phyloP scores from a whole-genome alignment of 1,139 yeast species.

The Kazachstania sp. region DNA sequence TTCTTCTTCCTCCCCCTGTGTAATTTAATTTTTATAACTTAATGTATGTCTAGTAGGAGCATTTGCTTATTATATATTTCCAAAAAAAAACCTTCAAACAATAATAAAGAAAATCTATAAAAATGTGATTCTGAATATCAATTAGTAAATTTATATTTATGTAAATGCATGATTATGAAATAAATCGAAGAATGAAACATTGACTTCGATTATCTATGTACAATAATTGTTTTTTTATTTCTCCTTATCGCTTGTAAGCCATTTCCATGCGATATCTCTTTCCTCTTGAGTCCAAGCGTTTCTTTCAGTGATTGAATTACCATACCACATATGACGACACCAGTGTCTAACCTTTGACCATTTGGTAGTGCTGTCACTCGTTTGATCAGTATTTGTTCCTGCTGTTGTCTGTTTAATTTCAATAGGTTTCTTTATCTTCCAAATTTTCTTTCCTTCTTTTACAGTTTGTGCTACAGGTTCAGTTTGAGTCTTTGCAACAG shows the following conservation, averaged over 20 bases:
- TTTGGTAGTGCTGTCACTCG: background rate
- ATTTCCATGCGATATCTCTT: constrained; percentile 61
- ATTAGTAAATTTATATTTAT: no score
- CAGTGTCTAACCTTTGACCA: constrained; percentile 15
- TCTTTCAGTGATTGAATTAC: constrained; percentile 10
- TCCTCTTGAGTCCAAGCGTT: constrained; percentile 34
- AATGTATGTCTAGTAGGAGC: background rate
- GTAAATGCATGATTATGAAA: background rate
- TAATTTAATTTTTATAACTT: background rate
- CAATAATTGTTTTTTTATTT: constrained; percentile 13
- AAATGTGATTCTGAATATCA: background rate
- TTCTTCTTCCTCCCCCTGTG: background rate
- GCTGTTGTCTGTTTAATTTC: background rate
- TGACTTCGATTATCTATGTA: background rate
- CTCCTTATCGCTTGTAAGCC: constrained; percentile 57
- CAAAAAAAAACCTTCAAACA: no score
- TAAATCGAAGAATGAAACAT: background rate
- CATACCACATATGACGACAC: constrained; percentile 16
- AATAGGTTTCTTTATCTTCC: background rate
- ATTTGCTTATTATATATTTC: background rate
- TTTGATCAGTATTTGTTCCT: background rate
- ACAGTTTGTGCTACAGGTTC: background rate
- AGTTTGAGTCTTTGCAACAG: background rate
- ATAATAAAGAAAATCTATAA: background rate
- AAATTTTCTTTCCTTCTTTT: background rate